Evolutionary conservation across 2,329 filamentous ascomycete genomes (phyloP).

Genomic region (Microdochium bolleyi): DNA sequence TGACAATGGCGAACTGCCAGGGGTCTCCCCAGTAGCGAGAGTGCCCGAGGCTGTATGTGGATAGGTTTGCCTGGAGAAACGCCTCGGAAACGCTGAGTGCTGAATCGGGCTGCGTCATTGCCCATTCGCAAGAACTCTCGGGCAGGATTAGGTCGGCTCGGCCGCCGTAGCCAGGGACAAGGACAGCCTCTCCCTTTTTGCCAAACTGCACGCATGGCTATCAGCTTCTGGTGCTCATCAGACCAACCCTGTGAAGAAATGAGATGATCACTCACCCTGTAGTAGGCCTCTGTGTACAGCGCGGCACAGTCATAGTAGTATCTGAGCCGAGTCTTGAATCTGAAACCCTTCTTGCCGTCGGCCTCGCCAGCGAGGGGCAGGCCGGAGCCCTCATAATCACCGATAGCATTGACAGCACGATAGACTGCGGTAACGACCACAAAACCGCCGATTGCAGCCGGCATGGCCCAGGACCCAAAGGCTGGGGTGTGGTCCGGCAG

Average conservation of each 20-base stretch:
- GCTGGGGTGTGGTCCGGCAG: too few species aligned
- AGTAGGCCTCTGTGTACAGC: not conserved
- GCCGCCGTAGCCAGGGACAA: conserved; percentile 29
- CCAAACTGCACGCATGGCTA: conserved; percentile 30
- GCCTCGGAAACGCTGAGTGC: conserved; percentile 24
- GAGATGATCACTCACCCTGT: too few species aligned
- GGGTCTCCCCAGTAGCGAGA: conserved; percentile 9
- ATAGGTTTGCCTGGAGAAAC: conserved; percentile 28
- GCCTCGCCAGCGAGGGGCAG: too few species aligned
- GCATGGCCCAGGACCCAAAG: too few species aligned
- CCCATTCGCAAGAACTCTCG: conserved; percentile 27
- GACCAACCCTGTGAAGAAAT: too few species aligned
- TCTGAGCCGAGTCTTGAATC: not conserved
- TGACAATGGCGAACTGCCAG: conserved; percentile 18
- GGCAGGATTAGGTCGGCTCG: conserved; percentile 34
- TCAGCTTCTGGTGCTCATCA: too few species aligned
- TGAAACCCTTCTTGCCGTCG: not conserved
- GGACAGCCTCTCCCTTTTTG: conserved; percentile 30
- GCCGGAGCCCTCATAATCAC: too few species aligned
- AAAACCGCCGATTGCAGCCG: too few species aligned
- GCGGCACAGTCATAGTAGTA: too few species aligned
- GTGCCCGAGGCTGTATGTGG: conserved; percentile 27
- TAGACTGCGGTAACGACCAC: too few species aligned
- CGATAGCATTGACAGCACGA: too few species aligned
- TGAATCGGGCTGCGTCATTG: conserved; percentile 27